A percentile compares a stretch with the other conserved stretches of the same genome.
phyloP scores from a whole-genome alignment of 73 alveolate genomes.

The Uronychia setigera region DNA sequence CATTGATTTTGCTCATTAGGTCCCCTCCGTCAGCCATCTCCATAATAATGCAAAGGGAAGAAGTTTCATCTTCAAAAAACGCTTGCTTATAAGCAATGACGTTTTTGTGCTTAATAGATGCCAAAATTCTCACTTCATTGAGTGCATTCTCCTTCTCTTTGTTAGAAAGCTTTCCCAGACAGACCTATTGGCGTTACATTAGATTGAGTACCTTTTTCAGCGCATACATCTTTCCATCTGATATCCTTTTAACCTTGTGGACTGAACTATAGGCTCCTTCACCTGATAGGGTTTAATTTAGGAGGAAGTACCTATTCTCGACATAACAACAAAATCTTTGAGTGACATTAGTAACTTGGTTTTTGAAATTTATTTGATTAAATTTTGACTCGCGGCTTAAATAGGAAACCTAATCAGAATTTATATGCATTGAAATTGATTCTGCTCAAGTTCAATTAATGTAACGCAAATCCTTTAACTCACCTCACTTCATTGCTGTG shows the following conservation, averaged over 20 bases:
- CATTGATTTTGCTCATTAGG: conserved; percentile 16
- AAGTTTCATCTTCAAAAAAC: conserved; percentile 63
- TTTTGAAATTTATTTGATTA: too few relatives aligned
- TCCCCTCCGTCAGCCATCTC: conserved; percentile 56
- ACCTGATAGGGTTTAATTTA: conserved; percentile 8
- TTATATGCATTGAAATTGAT: too few relatives aligned
- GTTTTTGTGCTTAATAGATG: conserved; percentile 67
- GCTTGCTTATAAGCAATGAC: conserved; percentile 84
- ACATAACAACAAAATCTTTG: not conserved
- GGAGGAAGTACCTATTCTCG: conserved; percentile 1
- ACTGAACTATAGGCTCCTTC: conserved; percentile 65
- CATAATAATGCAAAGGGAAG: conserved; percentile 36
- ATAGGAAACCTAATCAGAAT: too few relatives aligned
- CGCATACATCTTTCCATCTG: conserved; percentile 49
- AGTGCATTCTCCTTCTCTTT: conserved; percentile 68
- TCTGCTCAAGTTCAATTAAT: too few relatives aligned
- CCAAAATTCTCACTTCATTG: conserved; percentile 68
- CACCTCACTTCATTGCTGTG: too few relatives aligned
- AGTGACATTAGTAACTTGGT: conserved; percentile 5
- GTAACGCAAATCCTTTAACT: too few relatives aligned
- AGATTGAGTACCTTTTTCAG: conserved; percentile 43
- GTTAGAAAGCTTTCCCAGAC: conserved; percentile 37
- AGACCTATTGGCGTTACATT: conserved; percentile 55
- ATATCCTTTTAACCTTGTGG: conserved; percentile 52
- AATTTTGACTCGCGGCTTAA: too few relatives aligned